A percentile compares a stretch with the other conserved stretches of the same genome.
These are phyloP conservation scores for Arabis hirsuta DNA, from an alignment of 345 rosid species.

Conservation along the genomic window DNA sequence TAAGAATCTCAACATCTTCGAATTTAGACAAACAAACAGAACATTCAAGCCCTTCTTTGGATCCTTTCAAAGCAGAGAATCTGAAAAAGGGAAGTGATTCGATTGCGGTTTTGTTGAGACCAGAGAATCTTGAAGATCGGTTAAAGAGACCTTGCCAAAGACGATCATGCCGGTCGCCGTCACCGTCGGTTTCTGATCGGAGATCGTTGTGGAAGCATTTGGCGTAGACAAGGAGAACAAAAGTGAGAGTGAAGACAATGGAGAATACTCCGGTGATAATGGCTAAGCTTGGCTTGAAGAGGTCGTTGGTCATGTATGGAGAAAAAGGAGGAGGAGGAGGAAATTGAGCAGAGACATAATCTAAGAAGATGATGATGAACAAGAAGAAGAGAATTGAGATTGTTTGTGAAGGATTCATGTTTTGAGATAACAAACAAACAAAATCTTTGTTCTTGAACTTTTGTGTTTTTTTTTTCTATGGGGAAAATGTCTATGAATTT, in stretches of 20 bases:
- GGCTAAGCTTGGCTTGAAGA: constrained; percentile 75
- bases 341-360: constrained; percentile 34
- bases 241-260: constrained; percentile 64
- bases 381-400: constrained; percentile 26
- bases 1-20: constrained; percentile 75
- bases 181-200: constrained; percentile 33
- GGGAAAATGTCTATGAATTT: constrained; percentile 8
- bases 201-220: constrained; percentile 61
- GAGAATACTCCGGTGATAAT: constrained; percentile 72
- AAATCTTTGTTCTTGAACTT: too few species aligned
- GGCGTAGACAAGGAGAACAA: constrained; percentile 66
- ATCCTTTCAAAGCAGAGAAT: constrained; percentile 85
- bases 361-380: constrained; percentile 22
- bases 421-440: not conserved
- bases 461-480: not conserved
- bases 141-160: constrained; percentile 39
- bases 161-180: constrained; percentile 23
- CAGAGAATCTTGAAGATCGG: constrained; percentile 61
- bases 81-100: constrained; percentile 90
- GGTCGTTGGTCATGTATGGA: constrained; percentile 36
- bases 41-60: constrained; percentile 82
- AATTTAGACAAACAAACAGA: constrained; percentile 84
- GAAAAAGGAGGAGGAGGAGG: constrained; percentile 21
- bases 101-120: constrained; percentile 70
- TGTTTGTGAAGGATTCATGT: constrained; percentile 32